Conservation (phyloP, 2,329 filamentous ascomycete species). For the Lachnellula willkommii region DNA sequence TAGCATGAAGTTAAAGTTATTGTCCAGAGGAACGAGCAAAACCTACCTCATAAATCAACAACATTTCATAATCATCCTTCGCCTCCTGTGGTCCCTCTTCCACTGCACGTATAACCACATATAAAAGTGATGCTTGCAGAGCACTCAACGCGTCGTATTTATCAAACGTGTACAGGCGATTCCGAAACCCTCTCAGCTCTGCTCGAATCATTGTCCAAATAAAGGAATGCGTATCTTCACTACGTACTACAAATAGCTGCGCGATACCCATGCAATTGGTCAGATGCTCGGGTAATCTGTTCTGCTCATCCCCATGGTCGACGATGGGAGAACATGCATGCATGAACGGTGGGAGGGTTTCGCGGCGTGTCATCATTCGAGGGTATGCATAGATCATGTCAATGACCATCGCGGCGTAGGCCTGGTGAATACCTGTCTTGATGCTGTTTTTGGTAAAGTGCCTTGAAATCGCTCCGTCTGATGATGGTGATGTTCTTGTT, state of each 20-base stretch:
- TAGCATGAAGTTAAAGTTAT: not conserved
- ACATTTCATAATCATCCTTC: slow-evolving; percentile 5
- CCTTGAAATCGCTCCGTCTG: not conserved
- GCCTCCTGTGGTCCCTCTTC: slow-evolving; percentile 2
- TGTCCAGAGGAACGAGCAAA: not conserved
- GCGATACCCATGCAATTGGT: slow-evolving; percentile 25
- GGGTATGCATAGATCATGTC: slow-evolving; percentile 18
- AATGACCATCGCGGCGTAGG: slow-evolving; percentile 8
- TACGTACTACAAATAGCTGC: slow-evolving; percentile 21
- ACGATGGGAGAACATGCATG: slow-evolving; percentile 8
- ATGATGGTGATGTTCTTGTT: not conserved
- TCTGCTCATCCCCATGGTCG: not conserved
- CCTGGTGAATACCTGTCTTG: not conserved
- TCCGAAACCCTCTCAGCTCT: slow-evolving; percentile 4
- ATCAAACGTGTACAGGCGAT: not conserved
- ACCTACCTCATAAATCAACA: slow-evolving; percentile 2
- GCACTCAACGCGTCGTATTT: slow-evolving; percentile 12
- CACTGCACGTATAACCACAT: slow-evolving; percentile 19
- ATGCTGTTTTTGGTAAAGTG: not conserved
- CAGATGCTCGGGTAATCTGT: slow-evolving; percentile 13
- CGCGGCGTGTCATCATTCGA: slow-evolving; percentile 24
- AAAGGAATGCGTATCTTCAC: slow-evolving; percentile 17
- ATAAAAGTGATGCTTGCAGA: slow-evolving; percentile 17
- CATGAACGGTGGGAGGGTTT: slow-evolving; percentile 27
- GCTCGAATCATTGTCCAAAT: slow-evolving; percentile 17